Base-by-base conservation (phyloP, 257 asterid genomes). In the Coffea eugenioides region DNA sequence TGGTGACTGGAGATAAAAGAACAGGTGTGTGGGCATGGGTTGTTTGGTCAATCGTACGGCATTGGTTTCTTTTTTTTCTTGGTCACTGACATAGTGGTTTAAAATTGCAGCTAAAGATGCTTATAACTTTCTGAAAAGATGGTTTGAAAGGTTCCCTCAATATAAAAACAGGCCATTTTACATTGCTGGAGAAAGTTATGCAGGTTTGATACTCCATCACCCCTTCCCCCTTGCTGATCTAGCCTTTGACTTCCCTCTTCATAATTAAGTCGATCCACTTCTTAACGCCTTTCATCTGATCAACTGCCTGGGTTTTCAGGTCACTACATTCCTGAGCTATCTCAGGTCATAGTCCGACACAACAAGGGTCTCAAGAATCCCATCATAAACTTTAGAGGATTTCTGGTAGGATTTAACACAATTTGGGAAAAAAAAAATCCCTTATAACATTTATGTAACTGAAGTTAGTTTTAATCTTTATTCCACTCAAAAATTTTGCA, bases 151-250 rank as follows among this genome's bases (percentile, higher is more conserved):
- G 85, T 91, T 91, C 73, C 93, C 94, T 34, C 88, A 87, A 73
- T 90, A 84, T 81, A 89, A 87, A 73, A 74, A 80, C 34, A 88
- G 90, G 71, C 79, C 86, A 77, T 88, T 91, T 59, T 89, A 87
- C 83, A 83, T 91, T 70, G 91, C 93, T 45, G 93, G 95, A 74
- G 95, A 91, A 84, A 89, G 95, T 73, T 91, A 91, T 85, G 95
- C 95, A 86, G 95, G 92, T 88, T 74, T 11, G 14, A 36, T 27
- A 12, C 57, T 52, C 12, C 15, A 2, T 52, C 18, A 52, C 14
- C 57, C 3, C 18, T 13, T 3, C 57, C 57, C 51, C 8, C 11
- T 46, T 7, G 1, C 4, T 52, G 16, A 14, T 52, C 16, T 52
- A 1, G 59, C 59, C 18, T 52, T 52, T 52, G 57, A 51, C 18